Conservation (phyloP, 306 rosid genomes). For the Cicer pinnatifidum region DNA sequence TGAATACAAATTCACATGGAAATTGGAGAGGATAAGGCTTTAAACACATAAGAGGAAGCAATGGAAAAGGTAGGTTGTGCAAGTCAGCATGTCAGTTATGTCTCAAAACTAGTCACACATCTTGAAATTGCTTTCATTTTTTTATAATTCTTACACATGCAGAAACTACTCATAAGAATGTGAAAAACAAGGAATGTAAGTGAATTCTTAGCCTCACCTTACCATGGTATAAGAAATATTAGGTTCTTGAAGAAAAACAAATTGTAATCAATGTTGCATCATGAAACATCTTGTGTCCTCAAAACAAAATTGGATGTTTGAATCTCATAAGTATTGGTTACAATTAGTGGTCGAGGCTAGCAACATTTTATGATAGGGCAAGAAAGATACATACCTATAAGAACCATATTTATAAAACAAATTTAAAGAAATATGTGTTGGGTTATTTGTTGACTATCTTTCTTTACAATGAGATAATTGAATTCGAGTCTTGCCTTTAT, state of each 20-base stretch:
- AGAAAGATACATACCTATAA: too few relatives aligned
- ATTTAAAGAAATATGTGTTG: too few relatives aligned
- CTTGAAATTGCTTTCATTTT: neutral
- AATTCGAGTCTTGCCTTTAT: too few relatives aligned
- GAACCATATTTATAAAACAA: too few relatives aligned
- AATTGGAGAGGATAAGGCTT: neutral
- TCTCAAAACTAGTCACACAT: neutral
- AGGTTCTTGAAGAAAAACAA: neutral
- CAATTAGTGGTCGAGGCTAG: too few relatives aligned
- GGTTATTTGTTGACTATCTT: too few relatives aligned
- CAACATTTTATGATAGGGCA: too few relatives aligned
- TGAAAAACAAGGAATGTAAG: neutral
- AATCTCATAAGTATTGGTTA: too few relatives aligned
- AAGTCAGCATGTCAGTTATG: neutral
- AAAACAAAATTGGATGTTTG: too few relatives aligned
- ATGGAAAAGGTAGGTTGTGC: neutral
- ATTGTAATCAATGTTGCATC: neutral
- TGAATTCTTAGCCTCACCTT: neutral
- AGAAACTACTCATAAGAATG: neutral
- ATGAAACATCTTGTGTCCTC: too few relatives aligned
- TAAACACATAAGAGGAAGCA: neutral
- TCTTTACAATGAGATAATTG: too few relatives aligned
- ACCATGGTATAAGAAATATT: neutral
- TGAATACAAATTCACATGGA: neutral
- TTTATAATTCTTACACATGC: neutral